Base-by-base conservation (phyloP, 116 monocot genomes). In the Zostera marina region DNA sequence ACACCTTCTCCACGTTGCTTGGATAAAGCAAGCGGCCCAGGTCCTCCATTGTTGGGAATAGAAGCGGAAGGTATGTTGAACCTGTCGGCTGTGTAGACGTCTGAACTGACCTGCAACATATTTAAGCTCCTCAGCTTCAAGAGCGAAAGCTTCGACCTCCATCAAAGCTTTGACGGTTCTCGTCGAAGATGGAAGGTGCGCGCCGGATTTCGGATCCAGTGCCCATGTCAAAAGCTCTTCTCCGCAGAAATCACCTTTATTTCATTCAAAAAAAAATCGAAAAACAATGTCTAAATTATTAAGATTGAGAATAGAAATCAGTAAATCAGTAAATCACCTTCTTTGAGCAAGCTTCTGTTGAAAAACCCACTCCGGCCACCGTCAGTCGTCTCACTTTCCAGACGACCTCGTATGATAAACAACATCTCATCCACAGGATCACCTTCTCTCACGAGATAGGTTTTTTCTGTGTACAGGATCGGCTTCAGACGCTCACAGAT, bases 41-140 rank as follows among this genome's bases (percentile, higher is more conserved):
- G 68, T 68, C n/a, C 68, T 52, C 68, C 68, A 68, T 52, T 68
- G 68, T 61, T 68, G 68, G 9, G 68, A 68, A 52, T 68, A 60
- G 52, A 60, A 68, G 1, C 68, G 59, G 51, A 68, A 68, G 15
- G 68, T 68, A 41, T 68, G 68, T 39, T 68, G 68, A 9, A 68
- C 68, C 52, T 68, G 68, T 44, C 68, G 39, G 15, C 68, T 68
- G 52, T 68, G 68, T 22, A 68, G 52, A 1, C 68, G 68, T 43
- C 68, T 59, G 60, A 68, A 68, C 52, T 68, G 68, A 20, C 68
- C 42, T 6, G 68, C 68, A 20, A 68, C 68, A 24, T 60, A 68
- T 25, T 60, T 59, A 10, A 68, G 52, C 19, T 68, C 68, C 22
- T 68, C 68, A 6, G 68, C 68, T 12, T 51, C 42, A 38, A 68